Evolutionary conservation across 2,329 filamentous ascomycete genomes (phyloP).

Genomic region (Coniella vitis): DNA sequence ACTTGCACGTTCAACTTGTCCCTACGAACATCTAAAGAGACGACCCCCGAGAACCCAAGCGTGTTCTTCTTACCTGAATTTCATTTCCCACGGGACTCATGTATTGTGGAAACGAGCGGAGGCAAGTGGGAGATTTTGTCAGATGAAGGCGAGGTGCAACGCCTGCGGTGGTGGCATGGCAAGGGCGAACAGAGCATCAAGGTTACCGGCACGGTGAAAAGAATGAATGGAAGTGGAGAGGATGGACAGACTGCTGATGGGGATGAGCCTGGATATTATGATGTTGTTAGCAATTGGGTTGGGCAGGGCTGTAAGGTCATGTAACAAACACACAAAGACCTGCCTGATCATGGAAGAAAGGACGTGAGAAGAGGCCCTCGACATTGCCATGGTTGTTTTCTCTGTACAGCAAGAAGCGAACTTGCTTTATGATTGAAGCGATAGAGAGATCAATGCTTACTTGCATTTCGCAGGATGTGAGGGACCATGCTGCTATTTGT

Average conservation of each 20-base stretch:
- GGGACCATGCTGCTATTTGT: too few relatives aligned
- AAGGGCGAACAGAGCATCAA: conserved; percentile 76
- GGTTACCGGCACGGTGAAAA: conserved; percentile 66
- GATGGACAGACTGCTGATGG: conserved; percentile 49
- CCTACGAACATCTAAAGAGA: conserved; percentile 54
- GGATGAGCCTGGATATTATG: conserved; percentile 74
- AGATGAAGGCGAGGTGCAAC: conserved; percentile 63
- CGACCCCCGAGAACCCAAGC: conserved; percentile 57
- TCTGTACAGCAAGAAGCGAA: too few relatives aligned
- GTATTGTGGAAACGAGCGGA: conserved; percentile 66
- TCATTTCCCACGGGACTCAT: conserved; percentile 75
- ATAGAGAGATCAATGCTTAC: too few relatives aligned
- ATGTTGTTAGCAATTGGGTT: conserved; percentile 51
- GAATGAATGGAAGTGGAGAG: conserved; percentile 49
- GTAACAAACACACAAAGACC: conserved; percentile 26
- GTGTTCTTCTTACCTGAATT: conserved; percentile 83
- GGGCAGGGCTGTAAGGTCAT: conserved; percentile 46
- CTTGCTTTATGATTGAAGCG: too few relatives aligned
- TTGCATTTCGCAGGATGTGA: too few relatives aligned
- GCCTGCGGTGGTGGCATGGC: conserved; percentile 86
- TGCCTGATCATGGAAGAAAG: not conserved
- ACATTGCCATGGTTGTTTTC: too few relatives aligned
- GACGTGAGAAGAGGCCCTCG: not conserved
- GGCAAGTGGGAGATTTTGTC: conserved; percentile 86
- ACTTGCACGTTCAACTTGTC: conserved; percentile 71